Percentiles rank a stretch among this genome's conserved stretches.
Conservation (phyloP, 1,139 yeast species). For the Hansenula sp. region DNA sequence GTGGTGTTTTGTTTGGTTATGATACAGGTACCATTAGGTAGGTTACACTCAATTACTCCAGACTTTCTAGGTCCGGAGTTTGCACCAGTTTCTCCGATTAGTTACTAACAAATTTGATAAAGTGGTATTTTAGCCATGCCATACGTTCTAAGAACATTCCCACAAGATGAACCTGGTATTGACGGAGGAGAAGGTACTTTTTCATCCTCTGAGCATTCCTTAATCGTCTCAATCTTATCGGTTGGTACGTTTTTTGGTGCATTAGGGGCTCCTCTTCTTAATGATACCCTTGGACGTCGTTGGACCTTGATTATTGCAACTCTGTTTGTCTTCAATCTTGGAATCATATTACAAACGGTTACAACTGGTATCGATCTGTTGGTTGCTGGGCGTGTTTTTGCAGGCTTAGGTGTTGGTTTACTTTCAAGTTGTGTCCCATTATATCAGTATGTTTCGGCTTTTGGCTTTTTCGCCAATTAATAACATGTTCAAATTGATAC, state of each 20-base stretch:
- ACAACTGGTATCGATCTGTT: constrained; percentile 44
- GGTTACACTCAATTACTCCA: too few relatives aligned
- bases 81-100: too few relatives aligned
- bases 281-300: constrained; percentile 61
- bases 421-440: constrained; percentile 64
- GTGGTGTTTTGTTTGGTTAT: constrained; percentile 56
- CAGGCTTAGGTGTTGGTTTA: constrained; percentile 68
- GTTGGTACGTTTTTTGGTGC: constrained; percentile 61
- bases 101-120: neutral
- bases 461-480: too few relatives aligned
- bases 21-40: constrained; percentile 50
- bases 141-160: constrained; percentile 39
- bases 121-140: constrained; percentile 56
- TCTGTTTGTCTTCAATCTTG: constrained; percentile 52
- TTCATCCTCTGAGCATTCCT: constrained; percentile 52
- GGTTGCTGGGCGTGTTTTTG: constrained; percentile 57
- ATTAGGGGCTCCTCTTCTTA: constrained; percentile 49
- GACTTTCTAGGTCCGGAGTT: too few relatives aligned
- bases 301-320: constrained; percentile 50
- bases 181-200: constrained; percentile 31
- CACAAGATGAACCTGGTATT: constrained; percentile 26
- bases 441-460: too few relatives aligned
- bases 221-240: constrained; percentile 53
- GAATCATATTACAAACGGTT: constrained; percentile 59
- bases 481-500: too few relatives aligned